Evolutionary conservation across 1,284 basidiomycete genomes (phyloP).

Genomic region (Testicularia cyperi): DNA sequence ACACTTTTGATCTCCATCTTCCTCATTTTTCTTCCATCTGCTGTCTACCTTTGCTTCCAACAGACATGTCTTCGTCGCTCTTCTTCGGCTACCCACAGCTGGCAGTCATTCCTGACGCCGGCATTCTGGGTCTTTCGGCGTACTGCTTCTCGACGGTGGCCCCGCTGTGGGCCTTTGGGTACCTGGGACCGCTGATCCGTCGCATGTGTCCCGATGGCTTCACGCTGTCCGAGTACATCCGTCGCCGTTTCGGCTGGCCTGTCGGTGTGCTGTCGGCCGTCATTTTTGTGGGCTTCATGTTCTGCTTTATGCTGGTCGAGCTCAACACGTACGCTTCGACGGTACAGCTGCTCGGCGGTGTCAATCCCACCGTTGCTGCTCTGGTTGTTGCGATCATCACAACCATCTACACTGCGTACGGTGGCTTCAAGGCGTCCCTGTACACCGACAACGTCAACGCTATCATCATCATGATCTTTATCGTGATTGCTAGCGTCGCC

Average conservation of each 20-base stretch:
- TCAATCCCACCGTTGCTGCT: constrained; percentile 55
- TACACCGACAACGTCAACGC: constrained; percentile 60
- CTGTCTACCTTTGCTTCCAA: not conserved
- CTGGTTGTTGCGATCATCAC: constrained; percentile 56
- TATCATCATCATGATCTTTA: constrained; percentile 53
- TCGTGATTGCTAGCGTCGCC: constrained; percentile 54
- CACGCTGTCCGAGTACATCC: constrained; percentile 58
- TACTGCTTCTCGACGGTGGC: constrained; percentile 56
- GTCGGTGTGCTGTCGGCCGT: constrained; percentile 53
- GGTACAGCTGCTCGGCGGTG: constrained; percentile 42
- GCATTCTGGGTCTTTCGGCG: constrained; percentile 52
- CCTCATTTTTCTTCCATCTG: not conserved
- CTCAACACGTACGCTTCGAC: constrained; percentile 59
- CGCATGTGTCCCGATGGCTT: constrained; percentile 57
- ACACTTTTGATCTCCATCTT: no score
- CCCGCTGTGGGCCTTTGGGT: constrained; percentile 58
- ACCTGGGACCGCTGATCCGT: constrained; percentile 57
- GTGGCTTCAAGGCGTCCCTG: constrained; percentile 60
- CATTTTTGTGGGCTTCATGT: constrained; percentile 59
- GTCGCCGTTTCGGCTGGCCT: constrained; percentile 57
- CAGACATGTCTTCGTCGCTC: constrained; percentile 59
- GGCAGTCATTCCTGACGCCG: constrained; percentile 56
- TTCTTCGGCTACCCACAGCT: constrained; percentile 59
- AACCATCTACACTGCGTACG: constrained; percentile 59
- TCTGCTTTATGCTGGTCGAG: constrained; percentile 60